phyloP scores from a whole-genome alignment of 495 filamentous ascomycete species.

The Daldinia caldariorum region DNA sequence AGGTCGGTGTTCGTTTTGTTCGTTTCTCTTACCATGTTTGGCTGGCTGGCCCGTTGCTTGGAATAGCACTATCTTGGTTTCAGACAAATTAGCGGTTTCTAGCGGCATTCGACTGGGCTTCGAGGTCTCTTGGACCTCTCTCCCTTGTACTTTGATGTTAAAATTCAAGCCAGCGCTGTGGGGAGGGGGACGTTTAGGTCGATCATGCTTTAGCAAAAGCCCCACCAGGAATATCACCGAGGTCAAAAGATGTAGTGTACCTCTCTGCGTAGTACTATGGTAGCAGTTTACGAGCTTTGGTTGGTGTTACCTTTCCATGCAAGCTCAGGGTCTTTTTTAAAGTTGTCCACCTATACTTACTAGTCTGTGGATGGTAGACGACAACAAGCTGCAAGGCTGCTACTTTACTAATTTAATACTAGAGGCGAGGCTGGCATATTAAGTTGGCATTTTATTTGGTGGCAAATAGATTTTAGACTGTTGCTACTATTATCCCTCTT shows the following conservation, averaged over 20 bases:
- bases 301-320: constrained; percentile 11
- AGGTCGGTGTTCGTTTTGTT: constrained; percentile 15
- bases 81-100: constrained; percentile 26
- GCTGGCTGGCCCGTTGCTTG: background rate
- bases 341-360: background rate
- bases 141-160: background rate
- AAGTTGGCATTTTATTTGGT: background rate
- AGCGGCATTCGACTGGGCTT: constrained; percentile 34
- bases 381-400: constrained; percentile 24
- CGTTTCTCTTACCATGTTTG: background rate
- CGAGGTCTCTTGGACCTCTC: constrained; percentile 19
- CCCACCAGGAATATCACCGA: constrained; percentile 22
- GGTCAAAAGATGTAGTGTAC: background rate
- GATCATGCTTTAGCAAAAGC: constrained; percentile 9
- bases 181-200: background rate
- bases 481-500: background rate
- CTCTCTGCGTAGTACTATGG: constrained; percentile 1
- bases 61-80: constrained; percentile 21
- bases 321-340: constrained; percentile 9
- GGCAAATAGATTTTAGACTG: background rate
- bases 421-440: constrained; percentile 5
- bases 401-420: background rate
- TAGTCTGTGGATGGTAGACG: constrained; percentile 7
- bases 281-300: background rate
- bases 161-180: constrained; percentile 16